These are phyloP conservation scores for Huntiella abstrusa DNA, from an alignment of 2,329 filamentous ascomycete species.

Conservation along the genomic window DNA sequence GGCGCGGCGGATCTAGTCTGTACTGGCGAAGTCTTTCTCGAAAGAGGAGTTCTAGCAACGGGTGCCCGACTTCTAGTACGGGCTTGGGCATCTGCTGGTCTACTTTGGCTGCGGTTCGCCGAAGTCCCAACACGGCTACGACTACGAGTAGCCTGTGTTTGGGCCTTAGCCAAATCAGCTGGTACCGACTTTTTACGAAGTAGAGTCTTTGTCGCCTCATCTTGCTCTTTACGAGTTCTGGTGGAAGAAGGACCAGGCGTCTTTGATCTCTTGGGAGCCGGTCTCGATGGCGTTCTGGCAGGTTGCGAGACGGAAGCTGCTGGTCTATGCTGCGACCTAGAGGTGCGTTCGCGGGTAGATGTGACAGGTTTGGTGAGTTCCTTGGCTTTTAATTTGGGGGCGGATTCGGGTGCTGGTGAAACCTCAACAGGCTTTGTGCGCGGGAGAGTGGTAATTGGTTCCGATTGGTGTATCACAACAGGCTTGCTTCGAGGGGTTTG, in stretches of 20 bases:
- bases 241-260: not conserved
- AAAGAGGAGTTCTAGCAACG: conserved; percentile 24
- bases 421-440: too few species aligned
- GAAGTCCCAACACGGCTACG: not conserved
- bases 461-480: too few species aligned
- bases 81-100: not conserved
- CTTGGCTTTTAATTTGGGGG: too few species aligned
- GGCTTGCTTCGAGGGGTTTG: too few species aligned
- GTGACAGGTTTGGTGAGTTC: not conserved
- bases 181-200: not conserved
- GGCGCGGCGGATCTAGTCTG: conserved; percentile 47
- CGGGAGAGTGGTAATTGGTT: too few species aligned
- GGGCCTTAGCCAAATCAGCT: not conserved
- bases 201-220: not conserved
- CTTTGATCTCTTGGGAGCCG: conserved; percentile 1
- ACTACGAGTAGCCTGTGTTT: not conserved
- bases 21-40: conserved; percentile 22
- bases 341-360: not conserved
- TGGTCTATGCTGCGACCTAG: conserved; percentile 1
- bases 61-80: conserved; percentile 15
- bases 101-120: not conserved
- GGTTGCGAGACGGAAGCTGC: not conserved
- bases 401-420: too few species aligned
- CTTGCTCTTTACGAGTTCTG: not conserved
- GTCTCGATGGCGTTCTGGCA: not conserved